phyloP scores from a whole-genome alignment of 257 asterid genomes.

The Anisodus acutangulus region DNA sequence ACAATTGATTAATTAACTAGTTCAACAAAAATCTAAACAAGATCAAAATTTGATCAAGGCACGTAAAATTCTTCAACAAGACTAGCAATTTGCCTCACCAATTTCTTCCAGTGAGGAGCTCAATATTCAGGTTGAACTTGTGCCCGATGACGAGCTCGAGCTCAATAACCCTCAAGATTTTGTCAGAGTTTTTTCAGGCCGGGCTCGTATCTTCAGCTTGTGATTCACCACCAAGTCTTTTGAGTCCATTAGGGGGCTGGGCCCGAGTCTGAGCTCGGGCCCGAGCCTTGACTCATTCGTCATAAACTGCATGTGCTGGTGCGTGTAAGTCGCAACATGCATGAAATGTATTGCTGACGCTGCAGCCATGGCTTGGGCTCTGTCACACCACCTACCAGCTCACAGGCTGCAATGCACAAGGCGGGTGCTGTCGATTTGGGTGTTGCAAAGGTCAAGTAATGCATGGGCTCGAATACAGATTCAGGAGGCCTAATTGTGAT shows the following conservation, averaged over 20 bases:
- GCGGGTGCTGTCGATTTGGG: slow-evolving; percentile 64
- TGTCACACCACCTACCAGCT: slow-evolving; percentile 61
- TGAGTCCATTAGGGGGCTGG: background rate
- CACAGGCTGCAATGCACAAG: slow-evolving; percentile 80
- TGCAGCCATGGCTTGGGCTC: slow-evolving; percentile 58
- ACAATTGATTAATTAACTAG: too few species aligned
- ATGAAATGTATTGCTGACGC: slow-evolving; percentile 73
- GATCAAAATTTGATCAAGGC: too few species aligned
- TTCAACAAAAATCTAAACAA: too few species aligned
- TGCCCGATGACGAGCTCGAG: slow-evolving; percentile 32
- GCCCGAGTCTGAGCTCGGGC: too few species aligned
- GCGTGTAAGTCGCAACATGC: slow-evolving; percentile 48
- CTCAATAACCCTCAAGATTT: background rate
- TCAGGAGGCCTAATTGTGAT: slow-evolving; percentile 61
- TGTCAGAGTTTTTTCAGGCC: too few species aligned
- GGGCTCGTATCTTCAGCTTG: background rate
- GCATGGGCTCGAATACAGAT: slow-evolving; percentile 77
- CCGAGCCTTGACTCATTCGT: too few species aligned
- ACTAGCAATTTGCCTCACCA: too few species aligned
- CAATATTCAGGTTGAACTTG: slow-evolving; percentile 58
- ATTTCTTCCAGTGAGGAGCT: slow-evolving; percentile 50
- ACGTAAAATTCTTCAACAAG: too few species aligned
- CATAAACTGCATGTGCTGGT: too few species aligned
- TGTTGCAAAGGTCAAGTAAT: slow-evolving; percentile 62
- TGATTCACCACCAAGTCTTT: background rate